These are phyloP conservation scores for Gaeumannomyces tritici DNA, from an alignment of 2,329 filamentous ascomycete genomes.

Conservation along the genomic window DNA sequence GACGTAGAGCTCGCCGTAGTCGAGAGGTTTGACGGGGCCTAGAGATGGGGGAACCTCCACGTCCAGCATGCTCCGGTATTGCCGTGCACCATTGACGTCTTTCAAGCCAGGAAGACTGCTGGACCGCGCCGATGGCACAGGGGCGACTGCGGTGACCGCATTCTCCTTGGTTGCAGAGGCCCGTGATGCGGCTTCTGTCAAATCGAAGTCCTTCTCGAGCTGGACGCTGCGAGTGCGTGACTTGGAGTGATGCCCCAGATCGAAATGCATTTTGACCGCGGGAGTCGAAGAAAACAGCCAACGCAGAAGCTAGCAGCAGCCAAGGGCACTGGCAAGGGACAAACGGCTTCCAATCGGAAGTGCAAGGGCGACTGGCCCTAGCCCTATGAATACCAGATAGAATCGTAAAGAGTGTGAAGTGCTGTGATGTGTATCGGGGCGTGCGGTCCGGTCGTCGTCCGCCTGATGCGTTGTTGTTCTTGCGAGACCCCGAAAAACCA, in stretches of 20 bases:
- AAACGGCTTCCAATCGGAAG: too few relatives aligned
- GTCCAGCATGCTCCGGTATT: slow-evolving; percentile 45
- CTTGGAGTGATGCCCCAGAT: slow-evolving; percentile 32
- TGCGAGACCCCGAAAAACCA: background rate
- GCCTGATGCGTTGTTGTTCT: background rate
- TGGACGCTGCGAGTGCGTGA: slow-evolving; percentile 39
- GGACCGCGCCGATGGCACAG: slow-evolving; percentile 19
- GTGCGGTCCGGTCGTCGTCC: slow-evolving; percentile 8
- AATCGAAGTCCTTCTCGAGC: slow-evolving; percentile 25
- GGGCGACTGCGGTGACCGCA: slow-evolving; percentile 10
- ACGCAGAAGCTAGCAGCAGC: background rate
- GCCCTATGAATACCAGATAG: slow-evolving; percentile 7
- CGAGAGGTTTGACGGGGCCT: slow-evolving; percentile 30
- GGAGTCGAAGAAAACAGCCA: background rate
- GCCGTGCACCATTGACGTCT: slow-evolving; percentile 22
- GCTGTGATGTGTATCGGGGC: background rate
- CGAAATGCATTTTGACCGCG: slow-evolving; percentile 22
- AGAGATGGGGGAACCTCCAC: slow-evolving; percentile 38
- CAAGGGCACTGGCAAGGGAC: background rate
- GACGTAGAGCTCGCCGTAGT: slow-evolving; percentile 36
- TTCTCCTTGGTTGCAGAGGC: slow-evolving; percentile 10
- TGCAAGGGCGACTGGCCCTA: slow-evolving; percentile 15
- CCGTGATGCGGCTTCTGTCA: slow-evolving; percentile 9
- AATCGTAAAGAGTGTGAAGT: background rate
- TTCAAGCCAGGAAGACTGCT: slow-evolving; percentile 23